Evolutionary conservation across 2,329 filamentous ascomycete species (phyloP).

Genomic region (Colletotrichum salicis): DNA sequence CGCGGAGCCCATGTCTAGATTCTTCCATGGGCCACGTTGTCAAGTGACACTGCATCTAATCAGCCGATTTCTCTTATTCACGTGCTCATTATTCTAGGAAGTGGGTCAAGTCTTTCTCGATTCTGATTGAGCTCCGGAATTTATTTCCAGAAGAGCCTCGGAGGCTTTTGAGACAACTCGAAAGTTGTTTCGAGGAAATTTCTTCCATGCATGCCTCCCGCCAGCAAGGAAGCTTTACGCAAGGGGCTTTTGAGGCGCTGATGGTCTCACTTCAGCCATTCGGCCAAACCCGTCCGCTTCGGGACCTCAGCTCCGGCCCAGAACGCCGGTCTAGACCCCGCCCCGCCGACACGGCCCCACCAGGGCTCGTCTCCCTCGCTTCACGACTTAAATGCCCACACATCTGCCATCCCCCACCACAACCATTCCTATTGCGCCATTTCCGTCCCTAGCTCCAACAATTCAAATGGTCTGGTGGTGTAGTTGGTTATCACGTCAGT

Average conservation of each 20-base stretch:
- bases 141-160: not conserved
- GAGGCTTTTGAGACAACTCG: not conserved
- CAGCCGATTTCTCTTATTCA: not conserved
- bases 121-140: not conserved
- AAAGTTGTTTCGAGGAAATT: not conserved
- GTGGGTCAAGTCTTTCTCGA: not conserved
- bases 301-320: not conserved
- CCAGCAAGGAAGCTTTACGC: not conserved
- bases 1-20: not conserved
- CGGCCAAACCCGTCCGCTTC: not conserved
- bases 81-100: not conserved
- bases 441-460: rapidly evolving
- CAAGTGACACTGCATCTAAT: not conserved
- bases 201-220: not conserved
- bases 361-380: not conserved
- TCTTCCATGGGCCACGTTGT: constrained; percentile 18
- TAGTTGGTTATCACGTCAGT: constrained; percentile 62
- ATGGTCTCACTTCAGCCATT: not conserved
- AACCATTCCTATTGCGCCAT: not conserved
- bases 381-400: not conserved
- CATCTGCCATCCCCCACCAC: not conserved
- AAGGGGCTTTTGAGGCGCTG: not conserved
- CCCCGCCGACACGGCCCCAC: not conserved
- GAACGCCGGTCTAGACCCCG: not conserved
- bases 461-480: constrained; percentile 39